Percentiles rank a stretch among this genome's conserved stretches.
These are phyloP conservation scores for Hypoxylon lenormandii DNA, from an alignment of 495 filamentous ascomycete genomes.

Conservation along the genomic window DNA sequence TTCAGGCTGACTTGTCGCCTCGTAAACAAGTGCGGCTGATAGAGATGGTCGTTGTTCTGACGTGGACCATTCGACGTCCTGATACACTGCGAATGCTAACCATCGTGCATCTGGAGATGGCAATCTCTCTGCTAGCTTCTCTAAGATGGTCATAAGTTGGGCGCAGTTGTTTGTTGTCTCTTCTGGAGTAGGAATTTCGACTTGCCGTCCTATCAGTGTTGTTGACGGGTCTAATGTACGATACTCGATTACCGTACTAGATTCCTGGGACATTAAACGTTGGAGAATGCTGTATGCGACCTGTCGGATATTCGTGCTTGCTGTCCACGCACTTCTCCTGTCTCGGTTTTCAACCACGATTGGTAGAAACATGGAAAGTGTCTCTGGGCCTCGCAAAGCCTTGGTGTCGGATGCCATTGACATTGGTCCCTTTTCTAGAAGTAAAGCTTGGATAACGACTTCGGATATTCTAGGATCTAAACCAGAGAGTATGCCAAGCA, in stretches of 20 bases:
- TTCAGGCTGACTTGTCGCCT: conserved; percentile 9
- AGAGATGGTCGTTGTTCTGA: conserved; percentile 34
- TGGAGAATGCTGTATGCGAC: conserved; percentile 72
- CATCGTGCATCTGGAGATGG: conserved; percentile 45
- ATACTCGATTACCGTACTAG: conserved; percentile 59
- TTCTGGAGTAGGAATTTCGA: conserved; percentile 38
- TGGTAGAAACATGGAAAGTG: conserved; percentile 47
- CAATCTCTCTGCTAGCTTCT: conserved; percentile 19
- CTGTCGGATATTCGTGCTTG: conserved; percentile 63
- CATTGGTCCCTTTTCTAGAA: conserved; percentile 15
- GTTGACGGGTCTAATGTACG: conserved; percentile 55
- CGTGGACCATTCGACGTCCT: conserved; percentile 56
- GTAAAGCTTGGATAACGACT: conserved; percentile 44
- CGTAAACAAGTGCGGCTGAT: conserved; percentile 26
- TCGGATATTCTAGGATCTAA: conserved; percentile 51
- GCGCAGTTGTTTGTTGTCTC: conserved; percentile 41
- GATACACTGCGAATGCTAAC: conserved; percentile 57
- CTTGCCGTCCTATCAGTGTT: conserved; percentile 48
- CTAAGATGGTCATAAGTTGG: conserved; percentile 30
- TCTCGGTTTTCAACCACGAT: conserved; percentile 42
- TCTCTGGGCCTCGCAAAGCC: conserved; percentile 43
- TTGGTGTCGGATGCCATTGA: conserved; percentile 5
- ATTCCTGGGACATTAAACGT: conserved; percentile 44
- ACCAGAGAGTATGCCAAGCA: conserved; percentile 35
- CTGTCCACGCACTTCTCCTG: conserved; percentile 71